Conservation (phyloP, 352 stramenopile genomes). For the Globisporangium abappressorium region DNA sequence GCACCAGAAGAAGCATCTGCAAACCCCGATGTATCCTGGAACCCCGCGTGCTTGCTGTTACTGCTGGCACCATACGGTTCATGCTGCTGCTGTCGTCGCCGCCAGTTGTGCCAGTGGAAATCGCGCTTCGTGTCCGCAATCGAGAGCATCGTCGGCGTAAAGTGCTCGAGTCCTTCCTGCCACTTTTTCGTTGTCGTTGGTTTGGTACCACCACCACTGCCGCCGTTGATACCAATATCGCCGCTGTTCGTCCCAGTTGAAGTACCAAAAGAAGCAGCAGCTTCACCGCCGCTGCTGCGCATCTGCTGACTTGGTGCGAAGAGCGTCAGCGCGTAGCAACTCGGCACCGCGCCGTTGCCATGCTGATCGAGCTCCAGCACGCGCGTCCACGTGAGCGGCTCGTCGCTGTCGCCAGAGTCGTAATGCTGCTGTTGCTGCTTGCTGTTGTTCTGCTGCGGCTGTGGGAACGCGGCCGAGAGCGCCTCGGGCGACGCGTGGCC, state of each 20-base stretch:
- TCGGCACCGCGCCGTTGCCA: slow-evolving; percentile 15
- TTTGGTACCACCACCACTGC: background rate
- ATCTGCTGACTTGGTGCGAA: slow-evolving; percentile 27
- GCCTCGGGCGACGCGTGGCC: slow-evolving; percentile 51
- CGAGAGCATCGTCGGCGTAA: slow-evolving; percentile 76
- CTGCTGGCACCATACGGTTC: background rate
- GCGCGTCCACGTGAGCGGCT: slow-evolving; percentile 31
- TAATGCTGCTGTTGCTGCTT: background rate
- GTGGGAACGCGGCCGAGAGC: slow-evolving; percentile 15
- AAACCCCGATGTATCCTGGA: slow-evolving; percentile 1
- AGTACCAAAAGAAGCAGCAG: background rate
- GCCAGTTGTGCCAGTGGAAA: slow-evolving; percentile 29
- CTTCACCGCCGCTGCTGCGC: background rate
- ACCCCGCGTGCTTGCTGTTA: background rate
- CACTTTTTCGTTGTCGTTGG: slow-evolving; percentile 28
- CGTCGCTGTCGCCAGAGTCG: background rate
- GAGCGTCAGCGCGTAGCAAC: slow-evolving; percentile 49
- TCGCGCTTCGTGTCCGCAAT: slow-evolving; percentile 52
- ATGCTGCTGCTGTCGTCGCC: background rate
- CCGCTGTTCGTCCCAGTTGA: background rate
- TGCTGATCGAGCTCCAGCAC: slow-evolving; percentile 29
- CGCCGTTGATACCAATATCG: background rate
- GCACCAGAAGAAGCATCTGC: background rate
- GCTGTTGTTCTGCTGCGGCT: background rate
- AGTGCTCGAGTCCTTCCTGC: slow-evolving; percentile 67